Evolutionary conservation across 345 rosid genomes (phyloP), one percentile per base, ranked within the genome.

Genomic region (Murraya paniculata): DNA sequence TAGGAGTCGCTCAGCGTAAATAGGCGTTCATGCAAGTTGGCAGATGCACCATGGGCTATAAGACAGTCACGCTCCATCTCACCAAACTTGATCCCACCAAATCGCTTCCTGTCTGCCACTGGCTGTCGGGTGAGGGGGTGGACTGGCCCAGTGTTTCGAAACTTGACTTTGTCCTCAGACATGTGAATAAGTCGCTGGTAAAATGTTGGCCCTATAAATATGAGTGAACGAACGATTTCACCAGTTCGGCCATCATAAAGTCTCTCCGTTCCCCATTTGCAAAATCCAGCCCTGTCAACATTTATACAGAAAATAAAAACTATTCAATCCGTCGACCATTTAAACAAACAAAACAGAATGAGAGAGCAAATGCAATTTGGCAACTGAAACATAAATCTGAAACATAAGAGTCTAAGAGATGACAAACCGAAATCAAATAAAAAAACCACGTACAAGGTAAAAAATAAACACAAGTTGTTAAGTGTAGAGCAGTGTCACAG

Each of bases 21-120:
- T 61, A 96, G 95, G 24, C 98, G 95, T 80, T 93, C 98, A 38
- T 91, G 90, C 76, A 96, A 79, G 78, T 94, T 97, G 4, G 92
- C 98, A 1, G 96, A 82, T 10, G 98, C 98, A 24, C 97, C 93
- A 9, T 97, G 98, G 16, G 98, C 98, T 64, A 94, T 90, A 1
- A 96, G 93, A 81, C 96, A 94, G 81, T 97, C 98, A 5, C 98
- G 88, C 81, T 94, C 98, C 97, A 97, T 96, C 81, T 96, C 98
- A 18, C 98, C 98, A 11, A 96, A 92, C 83, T 92, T 92, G 79
- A 96, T 85, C 5, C 98, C 99, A 2, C 98, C 99, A 55, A 89
- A 94, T 16, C 95, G 86, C 80, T 96, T 96, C 41, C 97, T 81
- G 77, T 96, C 97, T 3, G 95, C 91, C 28, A 96, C 98, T 2